Conservation (phyloP, 176 grass and related monocot genomes). For the Cocos nucifera region DNA sequence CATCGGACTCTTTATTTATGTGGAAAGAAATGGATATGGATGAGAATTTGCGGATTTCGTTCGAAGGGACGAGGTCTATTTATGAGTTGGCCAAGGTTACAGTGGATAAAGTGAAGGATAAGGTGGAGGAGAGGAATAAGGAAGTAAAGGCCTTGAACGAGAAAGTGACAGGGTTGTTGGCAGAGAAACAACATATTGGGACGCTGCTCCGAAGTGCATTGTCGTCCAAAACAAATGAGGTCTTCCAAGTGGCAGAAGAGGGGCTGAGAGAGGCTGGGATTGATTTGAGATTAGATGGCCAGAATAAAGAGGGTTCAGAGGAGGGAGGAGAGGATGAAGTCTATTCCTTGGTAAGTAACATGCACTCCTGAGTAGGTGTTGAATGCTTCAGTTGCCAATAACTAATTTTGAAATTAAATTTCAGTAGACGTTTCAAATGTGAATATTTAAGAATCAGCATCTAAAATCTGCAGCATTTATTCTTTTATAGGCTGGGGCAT, state of each 20-base stretch:
- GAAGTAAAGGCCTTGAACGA: slow-evolving; percentile 31
- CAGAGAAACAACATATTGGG: slow-evolving; percentile 77
- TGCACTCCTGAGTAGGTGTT: background rate
- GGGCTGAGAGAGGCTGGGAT: slow-evolving; percentile 75
- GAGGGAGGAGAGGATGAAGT: slow-evolving; percentile 60
- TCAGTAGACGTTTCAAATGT: too few species aligned
- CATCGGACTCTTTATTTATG: slow-evolving; percentile 57
- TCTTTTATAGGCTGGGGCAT: slow-evolving; percentile 61
- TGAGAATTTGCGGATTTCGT: slow-evolving; percentile 60
- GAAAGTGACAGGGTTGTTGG: slow-evolving; percentile 47
- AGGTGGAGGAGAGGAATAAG: slow-evolving; percentile 34
- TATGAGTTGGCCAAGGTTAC: slow-evolving; percentile 44
- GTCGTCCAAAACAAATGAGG: slow-evolving; percentile 57
- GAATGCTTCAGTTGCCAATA: too few species aligned
- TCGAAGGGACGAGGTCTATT: slow-evolving; percentile 55
- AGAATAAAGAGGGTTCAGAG: slow-evolving; percentile 29
- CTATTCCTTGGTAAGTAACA: slow-evolving; percentile 50
- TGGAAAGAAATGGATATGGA: slow-evolving; percentile 63
- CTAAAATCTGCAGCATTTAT: too few species aligned
- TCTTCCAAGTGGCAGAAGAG: slow-evolving; percentile 73
- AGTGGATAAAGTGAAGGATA: slow-evolving; percentile 42
- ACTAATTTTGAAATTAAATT: slow-evolving; percentile 14
- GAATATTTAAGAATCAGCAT: too few species aligned
- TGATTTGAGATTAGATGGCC: slow-evolving; percentile 46
- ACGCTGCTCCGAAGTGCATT: slow-evolving; percentile 70